A percentile compares a stretch with the other conserved stretches of the same genome.
Conservation (phyloP, 139 green algal species). For the Eudorina sp. region DNA sequence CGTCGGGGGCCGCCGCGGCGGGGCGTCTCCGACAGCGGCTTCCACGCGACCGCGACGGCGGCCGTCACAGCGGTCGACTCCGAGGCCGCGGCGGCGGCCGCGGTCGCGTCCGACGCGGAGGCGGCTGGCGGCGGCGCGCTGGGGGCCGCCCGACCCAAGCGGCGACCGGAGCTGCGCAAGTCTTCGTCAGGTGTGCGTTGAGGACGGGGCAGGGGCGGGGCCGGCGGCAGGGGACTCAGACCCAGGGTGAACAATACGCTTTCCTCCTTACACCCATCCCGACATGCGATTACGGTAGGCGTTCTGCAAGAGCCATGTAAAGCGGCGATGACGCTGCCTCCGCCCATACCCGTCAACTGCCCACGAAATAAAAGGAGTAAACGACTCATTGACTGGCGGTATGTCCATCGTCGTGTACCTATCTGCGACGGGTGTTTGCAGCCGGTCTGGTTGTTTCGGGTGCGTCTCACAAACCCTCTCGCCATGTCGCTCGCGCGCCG, state of each 20-base stretch:
- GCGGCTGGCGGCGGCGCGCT: neutral
- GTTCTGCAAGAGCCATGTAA: neutral
- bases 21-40: slow-evolving; percentile 30
- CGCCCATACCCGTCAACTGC: neutral
- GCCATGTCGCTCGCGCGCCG: neutral
- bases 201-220: neutral
- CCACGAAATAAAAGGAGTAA: too few species aligned
- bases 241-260: too few species aligned
- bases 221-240: neutral
- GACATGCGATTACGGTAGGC: too few species aligned
- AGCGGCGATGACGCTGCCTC: neutral
- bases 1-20: neutral
- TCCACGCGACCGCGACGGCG: neutral
- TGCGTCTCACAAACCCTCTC: neutral
- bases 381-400: too few species aligned
- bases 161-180: slow-evolving; percentile 13
- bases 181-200: slow-evolving; percentile 26
- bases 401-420: too few species aligned
- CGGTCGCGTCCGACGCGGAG: neutral
- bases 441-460: neutral
- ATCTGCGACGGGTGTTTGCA: too few species aligned
- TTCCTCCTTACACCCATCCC: too few species aligned
- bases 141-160: neutral
- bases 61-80: neutral
- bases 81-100: too few species aligned